Base-by-base conservation (phyloP, 768 basidiomycete species). In the Auriscalpium vulgare region DNA sequence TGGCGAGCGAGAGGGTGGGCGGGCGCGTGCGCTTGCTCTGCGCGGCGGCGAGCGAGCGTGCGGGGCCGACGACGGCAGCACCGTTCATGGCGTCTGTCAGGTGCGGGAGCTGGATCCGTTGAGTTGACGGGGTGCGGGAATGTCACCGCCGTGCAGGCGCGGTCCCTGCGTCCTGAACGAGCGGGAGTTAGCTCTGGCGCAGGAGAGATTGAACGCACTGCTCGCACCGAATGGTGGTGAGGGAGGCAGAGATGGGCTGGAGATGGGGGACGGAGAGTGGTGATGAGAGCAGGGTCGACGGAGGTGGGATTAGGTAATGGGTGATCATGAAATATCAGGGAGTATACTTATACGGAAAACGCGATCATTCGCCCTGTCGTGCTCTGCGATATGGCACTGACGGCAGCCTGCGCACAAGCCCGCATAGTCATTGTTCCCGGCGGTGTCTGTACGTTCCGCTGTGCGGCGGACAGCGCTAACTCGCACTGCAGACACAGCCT, bases 1-100 rank as follows among this genome's bases (percentile, higher is more conserved):
- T 57, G 6, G 67, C 63, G 29, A 83, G 68, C 38, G 78, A 75
- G 57, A 82, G 75, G 53, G 77, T 79, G 23, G 81, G 80, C 8
- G 81, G 81, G 17, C 78, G 75, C 53, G 69, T 68, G 49, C 79
- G 75, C 66, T 75, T 77, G 14, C 58, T 46, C 23, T 62, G 59
- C 8, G 59, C 65, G 29, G 29, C 29, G 5, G 61, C 37, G 48
- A 57, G 35, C 3, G 59, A 51, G 43, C 52, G 34, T 21, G 53
- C 43, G 10, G 59, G 45, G 50, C 34, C 23, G 51, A 50, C 21
- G 51, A 59, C 50, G 17, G 53, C 58, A 4, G 58, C 45, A 44
- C 43, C 46, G 53, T 61, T 60, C 61, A 62, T 62, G 38, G 40
- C 40, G 17, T 13, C 40, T 13, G 17, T 43, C 40, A 8, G 40